Evolutionary conservation across 2,329 filamentous ascomycete genomes (phyloP).

Genomic region (Hypoxylon sp.): DNA sequence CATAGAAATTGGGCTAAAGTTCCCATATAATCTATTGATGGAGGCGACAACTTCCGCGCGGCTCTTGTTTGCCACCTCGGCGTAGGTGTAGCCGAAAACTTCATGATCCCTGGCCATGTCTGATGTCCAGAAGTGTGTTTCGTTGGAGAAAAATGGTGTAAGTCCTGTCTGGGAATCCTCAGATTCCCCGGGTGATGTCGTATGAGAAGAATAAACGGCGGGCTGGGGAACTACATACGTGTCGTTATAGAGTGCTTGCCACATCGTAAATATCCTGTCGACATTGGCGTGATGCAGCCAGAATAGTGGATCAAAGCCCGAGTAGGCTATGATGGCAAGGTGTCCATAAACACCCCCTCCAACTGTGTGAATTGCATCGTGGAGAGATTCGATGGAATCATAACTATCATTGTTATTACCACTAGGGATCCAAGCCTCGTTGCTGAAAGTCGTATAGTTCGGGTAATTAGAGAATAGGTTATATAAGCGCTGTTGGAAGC

Average conservation of each 20-base stretch:
- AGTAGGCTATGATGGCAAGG: conserved; percentile 79
- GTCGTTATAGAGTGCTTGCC: conserved; percentile 80
- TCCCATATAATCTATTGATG: conserved; percentile 76
- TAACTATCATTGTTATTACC: conserved; percentile 62
- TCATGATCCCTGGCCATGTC: conserved; percentile 71
- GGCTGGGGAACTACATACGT: conserved; percentile 74
- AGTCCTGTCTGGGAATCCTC: conserved; percentile 71
- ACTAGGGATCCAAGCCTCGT: conserved; percentile 71
- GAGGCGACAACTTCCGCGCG: conserved; percentile 62
- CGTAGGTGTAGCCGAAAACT: conserved; percentile 81
- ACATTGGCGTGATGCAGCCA: conserved; percentile 83
- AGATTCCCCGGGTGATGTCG: conserved; percentile 67
- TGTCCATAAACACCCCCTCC: conserved; percentile 70
- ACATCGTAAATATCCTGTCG: conserved; percentile 82
- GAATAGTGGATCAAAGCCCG: conserved; percentile 85
- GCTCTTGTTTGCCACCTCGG: conserved; percentile 69
- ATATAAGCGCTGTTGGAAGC: conserved; percentile 75
- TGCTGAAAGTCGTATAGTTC: conserved; percentile 78
- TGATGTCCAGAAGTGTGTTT: conserved; percentile 78
- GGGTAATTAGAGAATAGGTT: conserved; percentile 77
- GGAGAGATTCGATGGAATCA: conserved; percentile 77
- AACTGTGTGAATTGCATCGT: conserved; percentile 74
- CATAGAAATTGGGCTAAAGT: conserved; percentile 58
- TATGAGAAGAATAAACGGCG: conserved; percentile 73
- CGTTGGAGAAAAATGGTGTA: conserved; percentile 75